phyloP scores from a whole-genome alignment of 495 filamentous ascomycete genomes.

The Penicillium pulvis region DNA sequence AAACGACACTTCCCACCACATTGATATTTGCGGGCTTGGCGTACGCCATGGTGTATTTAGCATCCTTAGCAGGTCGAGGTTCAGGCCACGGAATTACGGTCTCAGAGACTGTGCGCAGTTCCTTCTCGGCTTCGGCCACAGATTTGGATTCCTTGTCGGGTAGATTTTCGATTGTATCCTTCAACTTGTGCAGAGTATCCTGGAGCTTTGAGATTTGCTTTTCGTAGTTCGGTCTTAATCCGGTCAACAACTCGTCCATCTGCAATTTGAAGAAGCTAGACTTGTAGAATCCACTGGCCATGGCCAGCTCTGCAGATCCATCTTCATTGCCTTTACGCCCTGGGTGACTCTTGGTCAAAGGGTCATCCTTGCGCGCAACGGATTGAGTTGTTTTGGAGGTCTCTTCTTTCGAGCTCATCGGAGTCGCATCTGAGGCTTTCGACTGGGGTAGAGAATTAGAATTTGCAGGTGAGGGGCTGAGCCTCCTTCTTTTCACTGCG shows the following conservation, averaged over 20 bases:
- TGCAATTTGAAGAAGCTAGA: constrained; percentile 84
- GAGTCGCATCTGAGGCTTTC: constrained; percentile 7
- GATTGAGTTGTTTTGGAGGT: constrained; percentile 9
- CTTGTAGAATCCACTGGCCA: constrained; percentile 56
- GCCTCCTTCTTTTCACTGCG: constrained; percentile 39
- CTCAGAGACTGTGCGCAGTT: constrained; percentile 63
- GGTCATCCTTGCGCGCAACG: constrained; percentile 14
- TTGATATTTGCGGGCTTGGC: constrained; percentile 76
- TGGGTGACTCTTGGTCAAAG: constrained; percentile 13
- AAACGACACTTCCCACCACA: constrained; percentile 83
- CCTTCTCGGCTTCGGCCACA: constrained; percentile 66
- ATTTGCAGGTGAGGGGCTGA: constrained; percentile 36
- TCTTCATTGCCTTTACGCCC: constrained; percentile 26
- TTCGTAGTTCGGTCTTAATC: constrained; percentile 68
- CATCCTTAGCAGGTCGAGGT: constrained; percentile 69
- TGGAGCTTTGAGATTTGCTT: constrained; percentile 67
- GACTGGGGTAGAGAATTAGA: constrained; percentile 15
- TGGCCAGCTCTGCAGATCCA: constrained; percentile 42
- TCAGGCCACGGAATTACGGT: constrained; percentile 79
- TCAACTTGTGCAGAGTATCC: constrained; percentile 69
- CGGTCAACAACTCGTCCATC: constrained; percentile 76
- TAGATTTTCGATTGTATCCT: constrained; percentile 71
- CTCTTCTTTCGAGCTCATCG: constrained; percentile 15
- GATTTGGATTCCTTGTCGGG: constrained; percentile 55
- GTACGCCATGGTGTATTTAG: constrained; percentile 80